phyloP scores from a whole-genome alignment of 345 rosid genomes.

The Ceriops zippeliana region DNA sequence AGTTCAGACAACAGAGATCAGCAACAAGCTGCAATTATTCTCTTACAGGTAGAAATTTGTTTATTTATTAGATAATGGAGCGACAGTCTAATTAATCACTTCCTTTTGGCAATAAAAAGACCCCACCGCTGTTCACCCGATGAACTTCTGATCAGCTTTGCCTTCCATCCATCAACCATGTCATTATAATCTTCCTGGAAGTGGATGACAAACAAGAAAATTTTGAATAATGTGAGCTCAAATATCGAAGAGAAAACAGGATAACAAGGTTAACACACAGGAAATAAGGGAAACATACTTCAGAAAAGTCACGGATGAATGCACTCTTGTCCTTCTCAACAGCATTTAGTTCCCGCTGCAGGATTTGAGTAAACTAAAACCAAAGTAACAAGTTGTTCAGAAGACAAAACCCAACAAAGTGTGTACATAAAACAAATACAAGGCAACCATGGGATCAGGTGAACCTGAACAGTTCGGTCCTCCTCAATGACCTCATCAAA shows the following conservation, averaged over 20 bases:
- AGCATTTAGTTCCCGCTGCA: slow-evolving; percentile 57
- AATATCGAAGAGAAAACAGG: background rate
- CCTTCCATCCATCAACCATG: slow-evolving; percentile 71
- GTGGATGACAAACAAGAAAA: background rate
- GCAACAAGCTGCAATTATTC: background rate
- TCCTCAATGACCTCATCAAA: slow-evolving; percentile 68
- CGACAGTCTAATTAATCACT: background rate
- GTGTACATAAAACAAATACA: background rate
- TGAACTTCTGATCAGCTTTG: slow-evolving; percentile 63
- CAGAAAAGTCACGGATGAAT: slow-evolving; percentile 72
- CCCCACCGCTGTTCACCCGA: slow-evolving; percentile 86
- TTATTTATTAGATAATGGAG: background rate
- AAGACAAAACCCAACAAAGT: background rate
- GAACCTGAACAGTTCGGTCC: slow-evolving; percentile 83
- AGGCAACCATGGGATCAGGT: background rate
- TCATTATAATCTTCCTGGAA: slow-evolving; percentile 74
- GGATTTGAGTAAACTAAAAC: slow-evolving; percentile 66
- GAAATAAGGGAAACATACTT: slow-evolving; percentile 34
- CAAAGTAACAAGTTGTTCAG: slow-evolving; percentile 9
- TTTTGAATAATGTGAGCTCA: background rate
- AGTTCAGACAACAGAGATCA: slow-evolving; percentile 10
- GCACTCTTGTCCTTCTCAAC: slow-evolving; percentile 72
- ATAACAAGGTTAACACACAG: background rate
- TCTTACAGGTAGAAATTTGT: background rate
- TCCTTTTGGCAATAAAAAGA: slow-evolving; percentile 50